Evolutionary conservation across 202 grass and related monocot genomes (phyloP), one percentile per base, ranked within the genome.

Genomic region (Carex arenaria): DNA sequence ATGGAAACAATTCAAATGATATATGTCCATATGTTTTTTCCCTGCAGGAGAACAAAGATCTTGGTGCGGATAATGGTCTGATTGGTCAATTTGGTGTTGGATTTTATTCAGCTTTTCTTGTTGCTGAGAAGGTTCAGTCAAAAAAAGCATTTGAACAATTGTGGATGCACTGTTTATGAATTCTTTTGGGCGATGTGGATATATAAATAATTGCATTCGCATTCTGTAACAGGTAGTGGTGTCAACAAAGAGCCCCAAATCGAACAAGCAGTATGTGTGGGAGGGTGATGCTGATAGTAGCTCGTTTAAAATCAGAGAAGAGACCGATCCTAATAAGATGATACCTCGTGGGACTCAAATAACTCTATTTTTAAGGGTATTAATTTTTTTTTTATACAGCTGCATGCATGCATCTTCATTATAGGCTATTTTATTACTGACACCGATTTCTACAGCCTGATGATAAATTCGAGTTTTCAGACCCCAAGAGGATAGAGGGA

Each of bases 71-170:
- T 84, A 97, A 91, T 86, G 87, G 90, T 76, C 86, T 97, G 36
- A 97, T 97, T 63, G 94, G 94, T 66, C 94, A 97, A 86, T 94
- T 97, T 81, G 94, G 94, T 87, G 94, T 97, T 26, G 94, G 94
- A 23, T 97, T 93, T 84, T 97, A 94, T 86, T 94, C 94, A 0
- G 85, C 94, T 79, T 97, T 97, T 85, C 94, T 97, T 80, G 94
- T 94, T 78, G 79, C 94, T 30, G 80, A 92, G 28, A 97, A 87
- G 94, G 94, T 94, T 84, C 64, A 75, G 59, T 6, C 14, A 80
- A 7, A 60, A 34, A 60, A 45, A 49, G 17, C 17, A 36, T 80
- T 22, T 79, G 11, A 81, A 4, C n/a, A 76, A 30, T 57, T 77
- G 54, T 3, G 22, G 57, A 30, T 72, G 12, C 26, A 10, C 51